Base-by-base conservation (phyloP, 208 protist species). In the Wallacemonas sp. region DNA sequence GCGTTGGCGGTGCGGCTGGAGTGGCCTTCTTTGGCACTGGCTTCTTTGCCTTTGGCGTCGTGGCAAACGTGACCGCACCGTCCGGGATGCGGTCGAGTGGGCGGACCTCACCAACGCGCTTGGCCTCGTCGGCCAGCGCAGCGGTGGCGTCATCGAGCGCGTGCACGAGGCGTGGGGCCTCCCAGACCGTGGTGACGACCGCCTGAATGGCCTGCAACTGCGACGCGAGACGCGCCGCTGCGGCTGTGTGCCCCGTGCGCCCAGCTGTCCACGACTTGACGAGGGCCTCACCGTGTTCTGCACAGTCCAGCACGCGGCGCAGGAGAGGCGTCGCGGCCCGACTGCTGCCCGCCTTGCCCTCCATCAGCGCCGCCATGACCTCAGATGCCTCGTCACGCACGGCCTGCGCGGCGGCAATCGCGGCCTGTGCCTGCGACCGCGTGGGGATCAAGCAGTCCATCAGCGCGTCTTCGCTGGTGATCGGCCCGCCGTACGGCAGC, bases 111-210 rank as follows among this genome's bases (percentile, higher is more conserved):
- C 30, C 44, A n/a, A 68, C 34, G 14, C 14, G 3, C 29, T 61
- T 24, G 5, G 46, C 54, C 41, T 62, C 43, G 26, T 23, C 41
- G 6, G 5, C 29, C 21, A 74, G 48, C 41, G 14, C 27, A 5
- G 52, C n/a, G 3, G 68, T 62, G 23, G 32, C 39, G 30, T 61
- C 61, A 11, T 47, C 34, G 0, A 74, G 12, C 29, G 36, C 30
- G n/a, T 67, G n/a, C 30, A 68, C 62, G 16, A 74, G 41, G 11
- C 46, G 49, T 24, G 68, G 68, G 23, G 68, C 68, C 12, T 65
- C 57, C 67, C 67, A 72, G 19, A 72, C 43, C 12, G 46, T 27
- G 38, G 21, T 26, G 6, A 58, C 68, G 14, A 68, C 61, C n/a
- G 38, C 48, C 1, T 55, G 46, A 14, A 72, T 46, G 23, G 65